A percentile compares a stretch with the other conserved stretches of the same genome.
Conservation (phyloP, 2,329 filamentous ascomycete genomes). For the Lachnellula cervina region DNA sequence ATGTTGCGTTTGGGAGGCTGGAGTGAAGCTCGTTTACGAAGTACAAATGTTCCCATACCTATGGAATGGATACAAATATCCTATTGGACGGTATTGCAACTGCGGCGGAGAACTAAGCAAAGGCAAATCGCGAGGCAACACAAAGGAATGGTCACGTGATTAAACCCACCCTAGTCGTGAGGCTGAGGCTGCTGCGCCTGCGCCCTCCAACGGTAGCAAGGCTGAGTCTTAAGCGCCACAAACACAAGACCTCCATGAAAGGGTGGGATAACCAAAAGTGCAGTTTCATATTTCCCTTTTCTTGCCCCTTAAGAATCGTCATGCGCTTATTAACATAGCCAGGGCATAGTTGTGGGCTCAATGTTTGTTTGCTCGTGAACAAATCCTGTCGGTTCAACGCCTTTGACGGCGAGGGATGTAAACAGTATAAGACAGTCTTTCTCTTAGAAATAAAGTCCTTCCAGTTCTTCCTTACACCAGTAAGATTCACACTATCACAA, state of each 20-base stretch:
- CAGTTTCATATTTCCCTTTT: too few relatives aligned
- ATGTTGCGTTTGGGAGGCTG: too few relatives aligned
- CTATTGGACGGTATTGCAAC: neutral
- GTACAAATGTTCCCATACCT: neutral
- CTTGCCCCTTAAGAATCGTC: too few relatives aligned
- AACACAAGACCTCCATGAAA: too few relatives aligned
- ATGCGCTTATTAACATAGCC: neutral
- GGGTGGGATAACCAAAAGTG: too few relatives aligned
- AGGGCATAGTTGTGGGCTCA: neutral
- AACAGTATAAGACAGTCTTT: neutral
- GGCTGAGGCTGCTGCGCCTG: neutral
- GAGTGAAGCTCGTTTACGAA: neutral
- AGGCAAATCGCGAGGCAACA: neutral
- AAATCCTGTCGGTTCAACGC: neutral
- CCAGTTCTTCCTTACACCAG: neutral
- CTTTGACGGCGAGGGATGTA: neutral
- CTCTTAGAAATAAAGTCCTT: neutral
- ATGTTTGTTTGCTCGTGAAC: neutral
- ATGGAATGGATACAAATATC: neutral
- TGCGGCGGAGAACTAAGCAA: neutral
- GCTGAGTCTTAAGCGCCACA: neutral
- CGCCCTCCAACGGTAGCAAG: too few relatives aligned
- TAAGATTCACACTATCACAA: neutral
- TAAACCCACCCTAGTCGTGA: neutral
- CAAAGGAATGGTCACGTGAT: neutral